Evolutionary conservation across 257 asterid species (phyloP), one percentile per base, ranked within the genome.

Genomic region (Euphrasia confusa): DNA sequence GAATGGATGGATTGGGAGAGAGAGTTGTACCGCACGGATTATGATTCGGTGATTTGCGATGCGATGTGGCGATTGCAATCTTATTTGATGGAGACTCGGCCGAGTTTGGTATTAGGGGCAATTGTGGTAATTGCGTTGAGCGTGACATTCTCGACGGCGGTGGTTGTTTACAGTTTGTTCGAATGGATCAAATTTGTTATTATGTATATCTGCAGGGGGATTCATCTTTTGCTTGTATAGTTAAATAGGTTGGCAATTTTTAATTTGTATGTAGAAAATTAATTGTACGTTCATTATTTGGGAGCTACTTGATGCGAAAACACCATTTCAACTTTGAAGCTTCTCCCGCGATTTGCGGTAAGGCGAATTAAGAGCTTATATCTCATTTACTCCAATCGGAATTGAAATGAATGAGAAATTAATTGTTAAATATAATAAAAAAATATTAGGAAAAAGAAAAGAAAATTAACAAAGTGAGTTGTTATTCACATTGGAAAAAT

Each of bases 1-100:
- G 84, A 80, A 12, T 84, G 88, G 88, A 84, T 77, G 84, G 84
- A 61, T 2, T 84, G 88, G 92, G 88, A 84, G 78, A 81, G 66
- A 54, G 66, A 63, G 28, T 55, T 62, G 2, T 84, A 79, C 67
- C 7, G 2, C 42, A 35, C 62, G 58, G 48, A 37, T 60, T 75
- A 84, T 12, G 88, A 79, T 47, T 55, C 71, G 59, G 21, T 76
- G 11, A 68, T 81, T 21, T 81, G 81, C 60, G 81, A 84, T 4
- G 78, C 68, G 1, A 60, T 81, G 66, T 82, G 82, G 7, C 74
- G 62, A 2, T 59, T 84, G 75, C 91, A 84, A 59, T 45, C 80
- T 0, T 76, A 37, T 26, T 70, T 84, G 77, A 77, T 84, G 74
- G 82, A 78, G 44, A 77, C 86, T 0, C 70, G 86, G 66, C 86